phyloP scores from a whole-genome alignment of 495 filamentous ascomycete genomes.

The Mytilinidion resinicola region DNA sequence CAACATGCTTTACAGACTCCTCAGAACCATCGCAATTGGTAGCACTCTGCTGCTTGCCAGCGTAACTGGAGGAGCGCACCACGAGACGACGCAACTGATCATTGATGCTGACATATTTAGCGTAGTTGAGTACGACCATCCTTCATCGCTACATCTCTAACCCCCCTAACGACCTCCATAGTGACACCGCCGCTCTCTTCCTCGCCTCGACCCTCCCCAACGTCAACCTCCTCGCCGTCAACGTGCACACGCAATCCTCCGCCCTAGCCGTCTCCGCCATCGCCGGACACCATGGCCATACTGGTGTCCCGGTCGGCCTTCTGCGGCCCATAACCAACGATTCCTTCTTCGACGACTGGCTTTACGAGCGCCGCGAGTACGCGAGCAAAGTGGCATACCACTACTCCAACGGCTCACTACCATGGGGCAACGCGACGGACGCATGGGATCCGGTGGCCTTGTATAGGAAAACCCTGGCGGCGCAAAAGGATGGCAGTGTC shows the following conservation, averaged over 20 bases:
- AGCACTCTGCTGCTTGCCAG: too few relatives aligned
- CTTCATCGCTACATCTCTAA: neutral
- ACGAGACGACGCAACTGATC: neutral
- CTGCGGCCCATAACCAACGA: constrained; percentile 37
- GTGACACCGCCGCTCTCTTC: constrained; percentile 12
- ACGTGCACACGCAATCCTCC: constrained; percentile 41
- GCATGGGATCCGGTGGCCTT: constrained; percentile 41
- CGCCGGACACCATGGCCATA: constrained; percentile 40
- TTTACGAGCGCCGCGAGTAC: constrained; percentile 33
- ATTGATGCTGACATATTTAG: constrained; percentile 3
- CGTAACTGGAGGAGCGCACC: neutral
- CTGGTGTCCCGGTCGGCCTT: constrained; percentile 36
- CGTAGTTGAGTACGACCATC: neutral
- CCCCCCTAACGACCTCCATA: neutral
- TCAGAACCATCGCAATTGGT: too few relatives aligned
- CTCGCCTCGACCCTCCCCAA: constrained; percentile 11
- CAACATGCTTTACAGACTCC: too few relatives aligned
- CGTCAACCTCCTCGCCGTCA: constrained; percentile 38
- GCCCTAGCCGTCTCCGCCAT: constrained; percentile 40
- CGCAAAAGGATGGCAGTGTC: constrained; percentile 35
- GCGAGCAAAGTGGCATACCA: constrained; percentile 40
- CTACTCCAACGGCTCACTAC: constrained; percentile 31
- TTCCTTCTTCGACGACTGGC: constrained; percentile 40
- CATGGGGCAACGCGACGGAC: constrained; percentile 28
- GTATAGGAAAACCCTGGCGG: constrained; percentile 40